A percentile compares a stretch with the other conserved stretches of the same genome.
These are phyloP conservation scores for Lepiota venenata DNA, from an alignment of 768 basidiomycete species.

Conservation along the genomic window DNA sequence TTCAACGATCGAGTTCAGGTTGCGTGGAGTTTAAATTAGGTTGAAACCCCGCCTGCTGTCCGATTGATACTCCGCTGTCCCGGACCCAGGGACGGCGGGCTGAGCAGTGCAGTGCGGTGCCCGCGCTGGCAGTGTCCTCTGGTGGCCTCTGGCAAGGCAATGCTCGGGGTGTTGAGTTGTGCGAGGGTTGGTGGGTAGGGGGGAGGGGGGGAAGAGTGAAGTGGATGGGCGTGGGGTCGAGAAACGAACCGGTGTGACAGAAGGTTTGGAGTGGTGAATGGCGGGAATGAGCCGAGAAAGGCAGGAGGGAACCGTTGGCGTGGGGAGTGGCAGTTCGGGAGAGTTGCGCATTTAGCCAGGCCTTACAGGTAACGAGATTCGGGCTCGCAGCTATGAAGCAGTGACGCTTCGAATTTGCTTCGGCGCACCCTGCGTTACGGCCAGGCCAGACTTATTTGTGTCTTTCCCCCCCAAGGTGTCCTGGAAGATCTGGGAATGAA, in stretches of 20 bases:
- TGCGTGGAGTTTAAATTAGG: background rate
- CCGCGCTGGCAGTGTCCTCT: background rate
- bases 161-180: background rate
- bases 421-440: constrained; percentile 6
- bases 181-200: background rate
- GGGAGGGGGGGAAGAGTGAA: background rate
- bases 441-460: constrained; percentile 8
- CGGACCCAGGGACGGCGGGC: background rate
- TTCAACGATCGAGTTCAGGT: background rate
- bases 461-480: background rate
- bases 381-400: constrained; percentile 1
- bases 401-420: constrained; percentile 10
- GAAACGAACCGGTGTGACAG: constrained; percentile 4
- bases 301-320: background rate
- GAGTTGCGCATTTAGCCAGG: constrained; percentile 6
- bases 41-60: background rate
- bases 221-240: background rate
- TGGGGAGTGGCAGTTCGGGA: constrained; percentile 3
- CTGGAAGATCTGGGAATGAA: constrained; percentile 7
- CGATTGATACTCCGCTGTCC: background rate
- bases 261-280: background rate
- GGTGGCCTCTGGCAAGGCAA: background rate
- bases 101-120: background rate
- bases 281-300: background rate
- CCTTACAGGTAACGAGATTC: constrained; percentile 4